Percentiles rank a stretch among this genome's conserved stretches.
Evolutionary conservation across 2,329 filamentous ascomycete genomes (phyloP).

Genomic region (Fusarium abutilonis): DNA sequence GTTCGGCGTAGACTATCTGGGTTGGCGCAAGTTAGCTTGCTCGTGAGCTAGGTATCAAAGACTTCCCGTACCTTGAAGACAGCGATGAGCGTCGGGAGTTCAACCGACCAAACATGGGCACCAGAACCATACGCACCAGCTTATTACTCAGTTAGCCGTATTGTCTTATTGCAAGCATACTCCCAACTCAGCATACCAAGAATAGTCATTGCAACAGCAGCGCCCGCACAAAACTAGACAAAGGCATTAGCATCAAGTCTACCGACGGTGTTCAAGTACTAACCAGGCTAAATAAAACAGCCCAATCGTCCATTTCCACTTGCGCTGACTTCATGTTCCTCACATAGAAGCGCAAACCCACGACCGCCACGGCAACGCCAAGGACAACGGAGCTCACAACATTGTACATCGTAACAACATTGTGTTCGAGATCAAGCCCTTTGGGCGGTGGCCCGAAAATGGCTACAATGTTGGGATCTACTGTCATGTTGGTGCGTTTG

Average conservation of each 20-base stretch:
- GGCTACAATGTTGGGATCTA: constrained; percentile 17
- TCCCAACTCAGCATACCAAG: fast-evolving
- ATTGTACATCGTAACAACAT: constrained; percentile 1
- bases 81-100: constrained; percentile 3
- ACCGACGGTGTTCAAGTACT: neutral
- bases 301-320: constrained; percentile 20
- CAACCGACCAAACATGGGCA: constrained; percentile 16
- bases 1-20: constrained; percentile 15
- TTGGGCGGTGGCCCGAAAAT: constrained; percentile 16
- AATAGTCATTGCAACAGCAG: constrained; percentile 13
- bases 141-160: neutral
- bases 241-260: fast-evolving
- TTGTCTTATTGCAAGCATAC: fast-evolving
- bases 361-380: neutral
- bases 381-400: constrained; percentile 10
- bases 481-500: neutral
- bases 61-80: constrained; percentile 2
- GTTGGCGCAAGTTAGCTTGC: neutral
- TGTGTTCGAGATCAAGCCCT: neutral
- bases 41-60: fast-evolving
- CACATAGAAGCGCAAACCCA: constrained; percentile 16
- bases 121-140: constrained; percentile 9
- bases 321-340: constrained; percentile 20
- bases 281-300: constrained; percentile 10
- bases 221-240: neutral